Conservation (phyloP, 495 filamentous ascomycete genomes). For the Aspergillus baeticus region DNA sequence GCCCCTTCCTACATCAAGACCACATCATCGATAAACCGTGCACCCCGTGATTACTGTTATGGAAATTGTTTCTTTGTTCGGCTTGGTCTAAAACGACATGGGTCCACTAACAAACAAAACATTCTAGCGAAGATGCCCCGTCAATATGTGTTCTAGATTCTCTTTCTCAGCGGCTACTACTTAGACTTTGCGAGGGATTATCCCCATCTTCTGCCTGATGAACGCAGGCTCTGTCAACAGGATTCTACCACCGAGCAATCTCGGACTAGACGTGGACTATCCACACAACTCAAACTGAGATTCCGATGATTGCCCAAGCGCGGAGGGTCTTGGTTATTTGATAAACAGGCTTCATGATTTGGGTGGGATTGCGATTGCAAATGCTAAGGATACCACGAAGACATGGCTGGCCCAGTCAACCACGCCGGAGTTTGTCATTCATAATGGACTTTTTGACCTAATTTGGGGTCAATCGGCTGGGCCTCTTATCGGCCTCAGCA, state of each 20-base stretch:
- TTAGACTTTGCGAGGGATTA: neutral
- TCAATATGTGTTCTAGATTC: constrained; percentile 11
- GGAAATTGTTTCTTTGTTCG: constrained; percentile 31
- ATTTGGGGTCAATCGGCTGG: constrained; percentile 23
- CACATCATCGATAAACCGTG: neutral
- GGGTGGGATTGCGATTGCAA: constrained; percentile 7
- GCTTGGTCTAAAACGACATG: constrained; percentile 22
- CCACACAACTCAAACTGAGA: neutral
- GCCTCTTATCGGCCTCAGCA: constrained; percentile 8
- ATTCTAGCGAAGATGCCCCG: neutral
- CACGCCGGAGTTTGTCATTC: neutral
- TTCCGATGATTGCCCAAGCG: neutral
- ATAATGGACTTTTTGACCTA: constrained; percentile 31
- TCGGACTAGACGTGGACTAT: constrained; percentile 1
- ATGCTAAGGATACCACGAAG: neutral
- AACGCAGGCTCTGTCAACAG: neutral
- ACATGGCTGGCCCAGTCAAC: constrained; percentile 14
- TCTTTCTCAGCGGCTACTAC: neutral
- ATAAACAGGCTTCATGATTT: constrained; percentile 2
- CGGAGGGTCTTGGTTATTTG: neutral
- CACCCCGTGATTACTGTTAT: neutral
- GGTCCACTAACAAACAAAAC: constrained; percentile 6
- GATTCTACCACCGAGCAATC: neutral
- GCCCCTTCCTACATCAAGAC: neutral
- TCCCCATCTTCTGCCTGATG: neutral